Evolutionary conservation across 176 grass and related monocot genomes (phyloP), one percentile per base, ranked within the genome.

Genomic region (Avena sativa): DNA sequence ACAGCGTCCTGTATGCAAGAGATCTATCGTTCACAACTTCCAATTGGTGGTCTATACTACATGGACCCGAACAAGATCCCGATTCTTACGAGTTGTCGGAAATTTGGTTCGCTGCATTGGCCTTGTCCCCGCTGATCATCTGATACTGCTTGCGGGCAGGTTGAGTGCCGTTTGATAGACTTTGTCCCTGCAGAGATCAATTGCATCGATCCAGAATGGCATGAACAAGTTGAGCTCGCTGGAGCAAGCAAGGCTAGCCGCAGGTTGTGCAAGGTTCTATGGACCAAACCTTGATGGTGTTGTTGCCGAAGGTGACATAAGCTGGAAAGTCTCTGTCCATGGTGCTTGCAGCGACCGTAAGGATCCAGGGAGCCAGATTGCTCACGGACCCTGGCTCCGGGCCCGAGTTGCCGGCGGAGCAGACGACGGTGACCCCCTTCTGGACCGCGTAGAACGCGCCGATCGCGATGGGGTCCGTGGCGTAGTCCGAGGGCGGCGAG

Each of bases 271-370:
- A 20, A n/a, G 56, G 19, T 59, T 59, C 2, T 17, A 17, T 64
- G 2, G 34, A 21, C 12, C 59, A 34, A 26, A 93, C 91, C 89
- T 85, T 60, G 16, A 96, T 73, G 44, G 53, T 78, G 8, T 0
- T 50, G 28, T 11, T 64, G 2, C 43, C 51, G 73, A 92, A 87
- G 64, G 10, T 19, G 32, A 88, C 46, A 2, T 80, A 75, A 0
- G 89, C 79, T 0, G 92, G 88, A 47, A 96, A 94, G 11, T 80
- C 71, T 71, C 92, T 85, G 34, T 96, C 94, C 89, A 92, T 93
- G 48, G 94, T 94, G 89, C 94, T 96, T 1, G 92, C 94, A 0
- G 56, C 94, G 20, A 96, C 92, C 4, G 94, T 96, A 23, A 96
- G 68, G 19, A 96, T 92, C 94, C 94, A 96, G 0, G 94, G 94